These are phyloP conservation scores for Sordaria brevicollis DNA, from an alignment of 495 filamentous ascomycete genomes.

Conservation along the genomic window DNA sequence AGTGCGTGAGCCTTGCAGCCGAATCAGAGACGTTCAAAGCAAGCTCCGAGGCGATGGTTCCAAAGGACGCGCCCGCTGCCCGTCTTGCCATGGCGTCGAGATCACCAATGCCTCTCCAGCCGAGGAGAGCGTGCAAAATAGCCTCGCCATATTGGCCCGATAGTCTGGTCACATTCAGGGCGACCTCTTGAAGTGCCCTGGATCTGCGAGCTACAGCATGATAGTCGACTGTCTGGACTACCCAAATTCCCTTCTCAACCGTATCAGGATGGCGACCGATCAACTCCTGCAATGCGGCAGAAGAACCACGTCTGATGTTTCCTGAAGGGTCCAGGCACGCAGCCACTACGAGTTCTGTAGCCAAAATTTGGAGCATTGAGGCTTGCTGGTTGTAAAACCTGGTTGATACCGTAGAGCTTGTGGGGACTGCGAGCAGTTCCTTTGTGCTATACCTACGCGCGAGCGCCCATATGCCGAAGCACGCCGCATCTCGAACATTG, in stretches of 20 bases:
- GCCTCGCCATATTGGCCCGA: slow-evolving; percentile 58
- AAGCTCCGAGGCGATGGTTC: slow-evolving; percentile 40
- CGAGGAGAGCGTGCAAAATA: slow-evolving; percentile 59
- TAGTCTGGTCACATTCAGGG: slow-evolving; percentile 52
- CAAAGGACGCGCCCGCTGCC: slow-evolving; percentile 59
- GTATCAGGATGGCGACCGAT: slow-evolving; percentile 86
- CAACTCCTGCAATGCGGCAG: slow-evolving; percentile 88
- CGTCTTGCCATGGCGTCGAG: slow-evolving; percentile 62
- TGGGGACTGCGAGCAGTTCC: slow-evolving; percentile 57
- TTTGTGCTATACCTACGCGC: slow-evolving; percentile 76
- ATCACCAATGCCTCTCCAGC: slow-evolving; percentile 79
- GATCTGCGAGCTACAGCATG: slow-evolving; percentile 82
- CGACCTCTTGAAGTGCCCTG: slow-evolving; percentile 68
- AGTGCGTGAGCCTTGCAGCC: slow-evolving; percentile 16
- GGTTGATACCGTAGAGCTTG: slow-evolving; percentile 20
- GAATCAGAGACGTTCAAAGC: slow-evolving; percentile 9
- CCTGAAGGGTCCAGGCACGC: slow-evolving; percentile 84
- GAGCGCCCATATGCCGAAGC: slow-evolving; percentile 89
- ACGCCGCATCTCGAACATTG: slow-evolving; percentile 93
- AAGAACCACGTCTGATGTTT: slow-evolving; percentile 85
- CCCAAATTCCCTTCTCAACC: slow-evolving; percentile 64
- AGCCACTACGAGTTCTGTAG: slow-evolving; percentile 66
- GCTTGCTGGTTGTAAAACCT: slow-evolving; percentile 20
- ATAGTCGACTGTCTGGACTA: slow-evolving; percentile 88
- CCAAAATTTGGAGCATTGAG: slow-evolving; percentile 63